phyloP scores from a whole-genome alignment of 371 early-diverging fungal species.

The Rhizopus delemar region DNA sequence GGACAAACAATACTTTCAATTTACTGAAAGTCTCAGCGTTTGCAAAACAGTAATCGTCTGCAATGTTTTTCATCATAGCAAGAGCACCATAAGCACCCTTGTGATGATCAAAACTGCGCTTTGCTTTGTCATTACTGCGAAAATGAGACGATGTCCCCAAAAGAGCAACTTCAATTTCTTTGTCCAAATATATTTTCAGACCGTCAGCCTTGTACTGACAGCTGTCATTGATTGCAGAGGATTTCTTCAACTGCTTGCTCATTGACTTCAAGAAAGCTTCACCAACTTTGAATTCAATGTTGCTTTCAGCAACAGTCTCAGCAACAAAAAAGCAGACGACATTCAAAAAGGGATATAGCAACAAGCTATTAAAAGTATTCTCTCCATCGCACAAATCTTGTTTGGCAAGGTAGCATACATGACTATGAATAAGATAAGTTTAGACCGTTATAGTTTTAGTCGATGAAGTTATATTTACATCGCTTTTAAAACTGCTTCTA shows the following conservation, averaged over 20 bases:
- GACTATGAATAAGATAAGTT: too few species aligned
- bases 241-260: too few species aligned
- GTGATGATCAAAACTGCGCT: conserved; percentile 19
- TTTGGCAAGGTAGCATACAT: too few species aligned
- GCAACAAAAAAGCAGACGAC: background rate
- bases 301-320: too few species aligned
- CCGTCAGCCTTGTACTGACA: conserved; percentile 6
- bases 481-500: conserved; percentile 15
- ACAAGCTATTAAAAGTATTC: conserved; percentile 18
- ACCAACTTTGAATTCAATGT: too few species aligned
- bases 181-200: conserved; percentile 10
- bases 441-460: conserved; percentile 9
- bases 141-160: conserved; percentile 15
- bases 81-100: conserved; percentile 15
- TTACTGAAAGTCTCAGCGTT: conserved; percentile 5
- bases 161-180: conserved; percentile 7
- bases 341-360: conserved; percentile 21
- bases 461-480: conserved; percentile 17
- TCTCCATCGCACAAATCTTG: conserved; percentile 18
- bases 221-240: too few species aligned
- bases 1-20: conserved; percentile 11
- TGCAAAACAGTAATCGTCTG: conserved; percentile 10
- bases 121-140: conserved; percentile 7
- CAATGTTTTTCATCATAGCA: conserved; percentile 20
- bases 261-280: too few species aligned